Conservation (phyloP, 202 grass and related monocot genomes). For the Eragrostis tef region DNA sequence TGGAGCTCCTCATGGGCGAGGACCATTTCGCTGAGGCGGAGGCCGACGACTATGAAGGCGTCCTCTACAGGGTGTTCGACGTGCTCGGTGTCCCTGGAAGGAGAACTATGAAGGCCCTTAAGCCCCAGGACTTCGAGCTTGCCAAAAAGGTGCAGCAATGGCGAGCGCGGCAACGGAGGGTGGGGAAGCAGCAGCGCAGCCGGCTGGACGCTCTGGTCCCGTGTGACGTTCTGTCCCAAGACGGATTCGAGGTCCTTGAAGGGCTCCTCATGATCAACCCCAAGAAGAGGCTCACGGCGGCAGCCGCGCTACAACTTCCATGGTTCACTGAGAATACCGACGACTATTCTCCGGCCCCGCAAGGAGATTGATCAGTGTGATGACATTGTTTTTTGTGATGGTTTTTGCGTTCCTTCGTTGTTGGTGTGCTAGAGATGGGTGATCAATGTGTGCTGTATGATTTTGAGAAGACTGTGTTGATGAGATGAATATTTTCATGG, state of each 20-base stretch:
- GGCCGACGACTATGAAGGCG: not conserved
- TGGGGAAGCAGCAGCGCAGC: not conserved
- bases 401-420: not conserved
- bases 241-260: not conserved
- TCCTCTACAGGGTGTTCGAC: not conserved
- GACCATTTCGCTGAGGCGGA: not conserved
- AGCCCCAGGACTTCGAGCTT: not conserved
- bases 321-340: not conserved
- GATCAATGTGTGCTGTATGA: not conserved
- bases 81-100: not conserved
- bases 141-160: not conserved
- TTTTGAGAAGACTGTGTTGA: not conserved
- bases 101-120: not conserved
- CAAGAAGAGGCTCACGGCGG: not conserved
- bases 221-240: not conserved
- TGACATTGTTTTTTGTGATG: not conserved
- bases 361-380: not conserved
- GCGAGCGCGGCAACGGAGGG: too few relatives aligned
- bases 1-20: not conserved
- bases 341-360: too few relatives aligned
- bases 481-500: not conserved
- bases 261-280: not conserved
- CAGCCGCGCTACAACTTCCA: not conserved
- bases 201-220: not conserved
- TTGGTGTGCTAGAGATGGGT: not conserved